Evolutionary conservation across 495 filamentous ascomycete genomes (phyloP), one percentile per base, ranked within the genome.

Genomic region (Beverwykella pulmonaria): DNA sequence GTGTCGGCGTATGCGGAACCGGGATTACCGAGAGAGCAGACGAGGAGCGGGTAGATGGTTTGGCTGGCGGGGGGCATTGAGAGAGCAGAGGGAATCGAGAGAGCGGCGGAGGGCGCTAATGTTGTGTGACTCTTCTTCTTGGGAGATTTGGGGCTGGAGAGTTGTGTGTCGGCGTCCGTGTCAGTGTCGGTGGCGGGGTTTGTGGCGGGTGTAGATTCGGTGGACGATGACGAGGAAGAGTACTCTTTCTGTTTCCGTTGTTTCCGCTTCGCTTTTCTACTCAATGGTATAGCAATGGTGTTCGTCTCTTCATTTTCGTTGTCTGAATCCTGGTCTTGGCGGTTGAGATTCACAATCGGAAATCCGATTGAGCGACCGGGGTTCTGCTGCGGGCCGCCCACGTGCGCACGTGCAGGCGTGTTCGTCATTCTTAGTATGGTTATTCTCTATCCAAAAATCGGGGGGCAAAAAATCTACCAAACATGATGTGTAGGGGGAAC

Each of bases 21-120:
- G 23, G 85, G 86, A 70, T 92, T 92, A 61, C 90, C 90, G 63
- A 92, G 83, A 29, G 88, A 90, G 78, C 86, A 88, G 65, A 92
- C 82, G 73, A 90, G 83, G 62, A 88, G 76, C 48, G 80, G 78
- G 65, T 47, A 26, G 15, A 44, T 9, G 9, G 52, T 53, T 23
- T 29, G 9, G 32, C 10, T 5, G 32, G 5, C 12, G 20, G 65
- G 52, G 8, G 69, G 52, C 61, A 62, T 61, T 64, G 53, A 8
- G 61, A 65, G 53, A 12, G 62, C 2, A 10, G 9, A 3, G 15
- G 34, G 57, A 20, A 61, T 61, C 7, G 47, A 26, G 44, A 36
- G 7, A 2, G 30, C 25, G 36, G 52, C 19, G 50, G 56, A 19
- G 58, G 30, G 52, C n/a, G n/a, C n/a, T n/a, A n/a, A 9, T 48